phyloP scores from a whole-genome alignment of 352 stramenopile genomes.

The Phytopythium kandeliae region DNA sequence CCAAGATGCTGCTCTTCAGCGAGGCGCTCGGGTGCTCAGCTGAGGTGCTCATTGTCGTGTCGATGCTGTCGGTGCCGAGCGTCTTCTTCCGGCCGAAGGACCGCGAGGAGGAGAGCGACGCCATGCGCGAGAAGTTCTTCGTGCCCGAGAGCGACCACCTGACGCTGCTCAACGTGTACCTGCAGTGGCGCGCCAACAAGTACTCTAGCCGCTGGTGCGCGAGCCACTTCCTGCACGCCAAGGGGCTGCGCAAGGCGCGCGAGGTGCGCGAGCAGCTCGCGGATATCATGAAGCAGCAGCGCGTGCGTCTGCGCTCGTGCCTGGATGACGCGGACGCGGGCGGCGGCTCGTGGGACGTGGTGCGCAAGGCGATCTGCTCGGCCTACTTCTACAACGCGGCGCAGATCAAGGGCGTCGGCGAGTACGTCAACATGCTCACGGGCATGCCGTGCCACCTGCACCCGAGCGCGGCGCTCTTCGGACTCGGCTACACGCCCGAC shows the following conservation, averaged over 20 bases:
- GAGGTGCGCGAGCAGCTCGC: conserved; percentile 99
- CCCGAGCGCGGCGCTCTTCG: conserved; percentile 93
- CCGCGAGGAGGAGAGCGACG: conserved; percentile 21
- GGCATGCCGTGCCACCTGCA: conserved; percentile 99
- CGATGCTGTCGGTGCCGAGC: conserved; percentile 63
- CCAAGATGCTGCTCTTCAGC: conserved; percentile 87
- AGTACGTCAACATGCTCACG: conserved; percentile 97
- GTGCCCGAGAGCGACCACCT: conserved; percentile 98
- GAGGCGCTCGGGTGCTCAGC: conserved; percentile 65
- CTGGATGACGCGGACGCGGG: conserved; percentile 63
- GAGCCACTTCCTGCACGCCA: conserved; percentile 99
- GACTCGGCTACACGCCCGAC: conserved; percentile 97
- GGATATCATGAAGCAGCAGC: conserved; percentile 97
- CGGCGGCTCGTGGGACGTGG: conserved; percentile 95
- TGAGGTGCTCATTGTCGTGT: conserved; percentile 80
- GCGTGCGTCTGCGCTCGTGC: conserved; percentile 86
- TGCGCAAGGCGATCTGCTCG: conserved; percentile 97
- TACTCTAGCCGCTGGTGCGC: conserved; percentile 99
- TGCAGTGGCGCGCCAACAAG: conserved; percentile 96
- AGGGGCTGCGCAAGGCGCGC: conserved; percentile 94
- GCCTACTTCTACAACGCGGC: conserved; percentile 99
- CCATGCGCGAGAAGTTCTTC: conserved; percentile 91
- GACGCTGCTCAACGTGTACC: conserved; percentile 97
- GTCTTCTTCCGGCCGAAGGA: conserved; percentile 66
- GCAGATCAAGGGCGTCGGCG: conserved; percentile 99